These are phyloP conservation scores for Diaporthe batatas DNA, from an alignment of 2,329 filamentous ascomycete genomes.

Conservation along the genomic window DNA sequence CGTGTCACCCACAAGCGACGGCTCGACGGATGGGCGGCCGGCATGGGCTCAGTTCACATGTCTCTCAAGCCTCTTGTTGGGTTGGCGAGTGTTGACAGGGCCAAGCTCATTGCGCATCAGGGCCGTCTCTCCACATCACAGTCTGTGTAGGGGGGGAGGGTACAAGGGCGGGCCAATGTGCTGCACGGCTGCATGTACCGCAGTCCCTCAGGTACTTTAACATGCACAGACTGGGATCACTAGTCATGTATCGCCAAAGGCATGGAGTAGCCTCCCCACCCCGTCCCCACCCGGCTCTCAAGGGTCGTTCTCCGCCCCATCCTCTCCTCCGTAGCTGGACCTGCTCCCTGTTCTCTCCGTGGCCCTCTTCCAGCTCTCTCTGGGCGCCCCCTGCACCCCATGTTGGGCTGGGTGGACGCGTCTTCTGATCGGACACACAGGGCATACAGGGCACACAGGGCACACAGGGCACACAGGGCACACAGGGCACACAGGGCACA, in stretches of 20 bases:
- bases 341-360: slow-evolving; percentile 11
- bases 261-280: slow-evolving; percentile 24
- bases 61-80: not conserved
- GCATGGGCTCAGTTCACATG: slow-evolving; percentile 31
- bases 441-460: slow-evolving; percentile 3
- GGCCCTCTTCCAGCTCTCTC: not conserved
- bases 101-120: slow-evolving; percentile 24
- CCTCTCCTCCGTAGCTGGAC: not conserved
- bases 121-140: slow-evolving; percentile 11
- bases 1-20: slow-evolving; percentile 24
- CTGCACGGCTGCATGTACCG: slow-evolving; percentile 14
- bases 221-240: slow-evolving; percentile 27
- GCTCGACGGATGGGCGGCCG: slow-evolving; percentile 34
- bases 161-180: slow-evolving; percentile 20
- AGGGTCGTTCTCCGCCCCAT: slow-evolving; percentile 24
- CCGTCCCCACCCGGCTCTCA: slow-evolving; percentile 21
- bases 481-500: not conserved
- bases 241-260: slow-evolving; percentile 28
- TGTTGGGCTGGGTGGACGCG: slow-evolving; percentile 22
- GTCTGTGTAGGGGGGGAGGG: not conserved
- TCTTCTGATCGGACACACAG: slow-evolving; percentile 29
- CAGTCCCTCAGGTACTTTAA: slow-evolving; percentile 17
- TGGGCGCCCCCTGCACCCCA: slow-evolving; percentile 1
- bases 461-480: slow-evolving; percentile 15
- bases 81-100: slow-evolving; percentile 16